Evolutionary conservation across 1,139 yeast genomes (phyloP).

Genomic region (Debaryomyces sp.): DNA sequence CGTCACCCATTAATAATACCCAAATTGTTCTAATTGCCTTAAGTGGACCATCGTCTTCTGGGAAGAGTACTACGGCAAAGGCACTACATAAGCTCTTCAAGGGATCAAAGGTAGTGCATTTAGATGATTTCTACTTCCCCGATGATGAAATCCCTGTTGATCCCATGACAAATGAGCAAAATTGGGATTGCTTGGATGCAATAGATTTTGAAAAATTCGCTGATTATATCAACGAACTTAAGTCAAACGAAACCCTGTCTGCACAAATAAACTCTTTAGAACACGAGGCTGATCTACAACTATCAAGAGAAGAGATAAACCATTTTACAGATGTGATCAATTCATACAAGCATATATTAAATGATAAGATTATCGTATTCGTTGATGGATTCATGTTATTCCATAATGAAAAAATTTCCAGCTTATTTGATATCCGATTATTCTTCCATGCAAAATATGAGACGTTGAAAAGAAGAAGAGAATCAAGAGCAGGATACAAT

Average conservation of each 20-base stretch:
- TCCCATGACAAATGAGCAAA: slow-evolving; percentile 52
- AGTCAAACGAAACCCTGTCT: slow-evolving; percentile 16
- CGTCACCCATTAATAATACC: background rate
- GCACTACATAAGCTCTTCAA: slow-evolving; percentile 47
- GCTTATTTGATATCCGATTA: slow-evolving; percentile 59
- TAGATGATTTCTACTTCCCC: slow-evolving; percentile 80
- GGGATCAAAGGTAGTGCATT: slow-evolving; percentile 60
- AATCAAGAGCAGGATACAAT: slow-evolving; percentile 70
- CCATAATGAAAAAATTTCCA: slow-evolving; percentile 51
- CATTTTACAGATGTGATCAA: slow-evolving; percentile 26
- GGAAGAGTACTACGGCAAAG: slow-evolving; percentile 66
- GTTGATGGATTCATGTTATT: slow-evolving; percentile 90
- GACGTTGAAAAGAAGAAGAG: slow-evolving; percentile 67
- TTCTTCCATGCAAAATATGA: slow-evolving; percentile 67
- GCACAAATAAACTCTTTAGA: slow-evolving; percentile 39
- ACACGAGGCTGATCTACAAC: slow-evolving; percentile 35
- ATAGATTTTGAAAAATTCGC: slow-evolving; percentile 62
- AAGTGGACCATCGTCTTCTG: slow-evolving; percentile 91
- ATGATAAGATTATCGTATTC: slow-evolving; percentile 43
- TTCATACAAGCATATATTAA: slow-evolving; percentile 19
- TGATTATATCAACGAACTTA: slow-evolving; percentile 27
- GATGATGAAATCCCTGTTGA: slow-evolving; percentile 76
- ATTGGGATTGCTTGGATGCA: slow-evolving; percentile 95
- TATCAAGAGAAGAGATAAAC: slow-evolving; percentile 22
- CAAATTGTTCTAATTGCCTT: slow-evolving; percentile 55